Evolutionary conservation across 176 grass and related monocot species (phyloP).

Genomic region (Poa pratensis): DNA sequence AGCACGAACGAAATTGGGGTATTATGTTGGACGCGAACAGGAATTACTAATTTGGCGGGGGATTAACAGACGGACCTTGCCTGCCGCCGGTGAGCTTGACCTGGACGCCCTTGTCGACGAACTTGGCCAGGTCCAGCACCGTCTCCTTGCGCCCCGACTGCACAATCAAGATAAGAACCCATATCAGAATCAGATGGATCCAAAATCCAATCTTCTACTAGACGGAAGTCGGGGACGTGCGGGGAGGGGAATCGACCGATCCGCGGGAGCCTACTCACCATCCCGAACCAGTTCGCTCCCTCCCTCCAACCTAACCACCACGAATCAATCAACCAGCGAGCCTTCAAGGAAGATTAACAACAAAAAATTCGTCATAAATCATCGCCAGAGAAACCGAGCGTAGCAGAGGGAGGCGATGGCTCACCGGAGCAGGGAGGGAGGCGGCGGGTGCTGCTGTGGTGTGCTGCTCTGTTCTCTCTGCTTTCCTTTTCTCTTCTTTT

Average conservation of each 20-base stretch:
- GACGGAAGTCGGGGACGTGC: neutral
- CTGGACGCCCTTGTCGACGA: slow-evolving; percentile 95
- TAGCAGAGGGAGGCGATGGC: neutral
- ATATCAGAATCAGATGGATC: neutral
- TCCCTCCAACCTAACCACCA: neutral
- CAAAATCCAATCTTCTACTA: neutral
- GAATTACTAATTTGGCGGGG: neutral
- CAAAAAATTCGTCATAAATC: no score
- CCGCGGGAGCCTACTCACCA: slow-evolving; percentile 7
- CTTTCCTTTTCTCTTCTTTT: neutral
- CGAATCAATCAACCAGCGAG: neutral
- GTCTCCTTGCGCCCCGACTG: slow-evolving; percentile 95
- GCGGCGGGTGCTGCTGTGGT: neutral
- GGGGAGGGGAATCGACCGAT: neutral
- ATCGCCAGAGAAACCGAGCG: neutral
- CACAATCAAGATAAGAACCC: slow-evolving; percentile 22
- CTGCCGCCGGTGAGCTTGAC: slow-evolving; percentile 95
- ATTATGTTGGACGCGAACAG: neutral
- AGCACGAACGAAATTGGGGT: neutral
- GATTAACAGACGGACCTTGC: slow-evolving; percentile 60
- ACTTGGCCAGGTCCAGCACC: slow-evolving; percentile 88
- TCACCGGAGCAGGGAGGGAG: neutral
- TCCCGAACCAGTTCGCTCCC: neutral
- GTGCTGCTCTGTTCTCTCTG: neutral
- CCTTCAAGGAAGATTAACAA: neutral